phyloP scores from a whole-genome alignment of 768 basidiomycete genomes.

The Coprinopsis marcescibilis region DNA sequence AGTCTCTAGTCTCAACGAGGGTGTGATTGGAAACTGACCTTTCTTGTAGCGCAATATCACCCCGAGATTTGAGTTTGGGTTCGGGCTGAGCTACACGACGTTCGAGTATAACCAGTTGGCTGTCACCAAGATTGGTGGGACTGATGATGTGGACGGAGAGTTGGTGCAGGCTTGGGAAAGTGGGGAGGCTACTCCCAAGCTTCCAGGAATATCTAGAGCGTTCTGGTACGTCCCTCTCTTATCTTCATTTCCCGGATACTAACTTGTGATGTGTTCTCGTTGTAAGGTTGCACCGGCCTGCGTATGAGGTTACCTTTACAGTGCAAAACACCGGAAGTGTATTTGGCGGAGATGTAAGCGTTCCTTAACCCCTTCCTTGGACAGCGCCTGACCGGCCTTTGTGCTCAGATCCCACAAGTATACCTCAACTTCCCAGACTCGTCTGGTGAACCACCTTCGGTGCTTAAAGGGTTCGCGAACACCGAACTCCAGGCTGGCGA shows the following conservation, averaged over 20 bases:
- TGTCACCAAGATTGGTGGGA: constrained; percentile 34
- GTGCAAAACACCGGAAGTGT: constrained; percentile 59
- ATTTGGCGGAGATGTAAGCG: constrained; percentile 59
- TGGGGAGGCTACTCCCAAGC: constrained; percentile 49
- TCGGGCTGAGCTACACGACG: constrained; percentile 79
- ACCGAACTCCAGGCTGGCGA: constrained; percentile 45
- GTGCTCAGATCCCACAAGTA: constrained; percentile 59
- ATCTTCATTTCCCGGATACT: background rate
- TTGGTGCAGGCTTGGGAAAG: constrained; percentile 49
- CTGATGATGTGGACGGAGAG: constrained; percentile 32
- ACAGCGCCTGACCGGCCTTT: background rate
- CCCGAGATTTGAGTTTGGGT: constrained; percentile 87
- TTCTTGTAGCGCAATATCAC: constrained; percentile 47
- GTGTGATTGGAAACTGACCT: background rate
- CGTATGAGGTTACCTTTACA: constrained; percentile 55
- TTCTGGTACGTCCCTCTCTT: constrained; percentile 37
- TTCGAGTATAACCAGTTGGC: constrained; percentile 66
- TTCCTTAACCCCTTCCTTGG: background rate
- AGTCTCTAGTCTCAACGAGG: constrained; percentile 5
- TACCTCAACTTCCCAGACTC: constrained; percentile 64
- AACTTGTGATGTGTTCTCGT: background rate
- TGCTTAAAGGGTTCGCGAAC: constrained; percentile 68
- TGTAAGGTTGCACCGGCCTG: constrained; percentile 61
- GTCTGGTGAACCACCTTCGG: constrained; percentile 63
- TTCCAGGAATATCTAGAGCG: constrained; percentile 54